These are phyloP conservation scores for Ustilago shanxiensis DNA, from an alignment of 1,284 basidiomycete genomes.

Conservation along the genomic window DNA sequence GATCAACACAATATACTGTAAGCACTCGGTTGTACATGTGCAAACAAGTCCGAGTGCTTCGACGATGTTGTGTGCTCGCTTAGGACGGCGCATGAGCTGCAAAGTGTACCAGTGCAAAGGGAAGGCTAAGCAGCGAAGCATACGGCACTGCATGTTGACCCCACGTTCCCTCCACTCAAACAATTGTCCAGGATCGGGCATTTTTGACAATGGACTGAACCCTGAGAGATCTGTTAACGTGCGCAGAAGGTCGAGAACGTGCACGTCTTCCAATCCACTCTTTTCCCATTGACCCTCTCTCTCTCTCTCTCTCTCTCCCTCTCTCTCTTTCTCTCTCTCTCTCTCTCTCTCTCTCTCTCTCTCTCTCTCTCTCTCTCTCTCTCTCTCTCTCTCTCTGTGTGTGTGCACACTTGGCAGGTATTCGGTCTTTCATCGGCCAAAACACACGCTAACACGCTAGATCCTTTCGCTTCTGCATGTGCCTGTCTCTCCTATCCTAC, in stretches of 20 bases:
- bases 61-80: neutral
- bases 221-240: constrained; percentile 7
- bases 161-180: constrained; percentile 19
- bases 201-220: neutral
- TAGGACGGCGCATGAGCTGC: neutral
- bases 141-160: neutral
- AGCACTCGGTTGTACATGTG: too few species aligned
- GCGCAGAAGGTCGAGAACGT: constrained; percentile 10
- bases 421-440: constrained; percentile 1
- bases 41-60: neutral
- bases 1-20: neutral
- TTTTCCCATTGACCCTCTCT: neutral
- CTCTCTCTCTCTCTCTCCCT: neutral
- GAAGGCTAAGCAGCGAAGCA: neutral
- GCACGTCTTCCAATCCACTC: neutral
- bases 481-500: neutral
- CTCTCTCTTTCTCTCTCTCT: neutral
- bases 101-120: constrained; percentile 1
- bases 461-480: neutral
- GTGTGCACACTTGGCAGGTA: neutral
- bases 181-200: neutral
- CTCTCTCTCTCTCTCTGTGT: too few species aligned
- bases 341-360: neutral
- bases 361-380: neutral
- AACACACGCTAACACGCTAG: neutral